Evolutionary conservation across 345 rosid species (phyloP), one percentile per base, ranked within the genome.

Genomic region (Sisymbrium irio): DNA sequence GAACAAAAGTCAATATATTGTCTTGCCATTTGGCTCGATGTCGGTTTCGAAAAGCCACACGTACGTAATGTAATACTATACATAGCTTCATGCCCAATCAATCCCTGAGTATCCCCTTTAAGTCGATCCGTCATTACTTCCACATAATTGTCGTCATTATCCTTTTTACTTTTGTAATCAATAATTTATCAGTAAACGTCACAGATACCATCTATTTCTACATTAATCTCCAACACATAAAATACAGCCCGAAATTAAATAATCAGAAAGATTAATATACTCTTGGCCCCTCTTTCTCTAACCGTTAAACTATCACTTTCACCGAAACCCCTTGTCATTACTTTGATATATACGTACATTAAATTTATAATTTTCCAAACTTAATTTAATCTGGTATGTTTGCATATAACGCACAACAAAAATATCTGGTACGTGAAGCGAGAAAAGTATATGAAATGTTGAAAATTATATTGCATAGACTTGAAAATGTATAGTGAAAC

Each of bases 11-110:
- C 57, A 75, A 67, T 39, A 25, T 60, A 60, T 3, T 67, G 68
- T 67, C 73, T 67, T 65, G 73, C 78, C 73, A 75, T 67, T 67
- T 75, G 78, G 78, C 77, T 64, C 25, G 4, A 36, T 40, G 77
- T 73, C 71, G 49, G 65, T 45, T 45, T 73, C 71, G 22, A n/a
- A 18, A 64, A 65, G 39, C 28, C 74, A 65, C 77, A 73, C 58
- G 65, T 55, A 73, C 70, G 0, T n/a, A 11, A 18, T 61, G 35
- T 50, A n/a, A n/a, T n/a, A n/a, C n/a, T n/a, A n/a, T n/a, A 53
- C 44, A 19, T 71, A 39, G 41, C 76, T 72, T 72, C 76, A 18
- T 62, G 6, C 55, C 35, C 45, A 72, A 72, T 51, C 62, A 40
- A 72, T 72, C 77, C 59, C 35, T 42, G 15, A 54, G 13, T 58